These are phyloP conservation scores for Zopfochytrium polystomum DNA, from an alignment of 371 early-diverging fungal species.

Conservation along the genomic window DNA sequence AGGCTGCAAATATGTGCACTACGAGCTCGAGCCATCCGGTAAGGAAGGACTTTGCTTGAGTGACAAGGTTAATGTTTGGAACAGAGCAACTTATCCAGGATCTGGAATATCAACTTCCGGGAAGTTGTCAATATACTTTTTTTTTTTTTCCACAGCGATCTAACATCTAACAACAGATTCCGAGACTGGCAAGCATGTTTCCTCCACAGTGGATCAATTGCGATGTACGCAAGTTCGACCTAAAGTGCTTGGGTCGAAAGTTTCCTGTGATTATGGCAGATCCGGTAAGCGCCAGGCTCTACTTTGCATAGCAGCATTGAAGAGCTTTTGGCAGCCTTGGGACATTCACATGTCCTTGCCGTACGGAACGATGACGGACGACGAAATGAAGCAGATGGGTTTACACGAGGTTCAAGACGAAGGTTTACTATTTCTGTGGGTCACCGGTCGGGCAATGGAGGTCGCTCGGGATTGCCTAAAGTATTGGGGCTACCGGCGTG, in stretches of 20 bases:
- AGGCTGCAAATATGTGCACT: constrained; percentile 53
- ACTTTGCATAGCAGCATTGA: no score
- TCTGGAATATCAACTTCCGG: no score
- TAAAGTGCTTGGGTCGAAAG: constrained; percentile 28
- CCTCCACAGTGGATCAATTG: constrained; percentile 58
- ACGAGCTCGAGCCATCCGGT: constrained; percentile 40
- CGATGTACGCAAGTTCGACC: constrained; percentile 49
- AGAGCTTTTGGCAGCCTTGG: constrained; percentile 27
- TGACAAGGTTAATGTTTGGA: background rate
- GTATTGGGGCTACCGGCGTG: constrained; percentile 51
- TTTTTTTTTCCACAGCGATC: no score
- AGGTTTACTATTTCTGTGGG: constrained; percentile 54
- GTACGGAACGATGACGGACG: constrained; percentile 57
- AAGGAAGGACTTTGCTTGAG: background rate
- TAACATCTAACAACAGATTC: constrained; percentile 1
- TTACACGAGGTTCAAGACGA: constrained; percentile 46
- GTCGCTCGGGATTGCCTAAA: constrained; percentile 48
- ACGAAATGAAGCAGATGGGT: constrained; percentile 50
- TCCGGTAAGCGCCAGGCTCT: constrained; percentile 11
- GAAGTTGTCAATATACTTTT: no score
- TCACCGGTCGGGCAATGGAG: constrained; percentile 57
- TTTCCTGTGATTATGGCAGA: constrained; percentile 56
- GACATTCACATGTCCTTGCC: constrained; percentile 53
- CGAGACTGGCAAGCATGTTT: constrained; percentile 9
- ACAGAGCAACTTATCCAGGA: constrained; percentile 7